phyloP scores from a whole-genome alignment of 2,329 filamentous ascomycete genomes.

The Ambrosiella xylebori region DNA sequence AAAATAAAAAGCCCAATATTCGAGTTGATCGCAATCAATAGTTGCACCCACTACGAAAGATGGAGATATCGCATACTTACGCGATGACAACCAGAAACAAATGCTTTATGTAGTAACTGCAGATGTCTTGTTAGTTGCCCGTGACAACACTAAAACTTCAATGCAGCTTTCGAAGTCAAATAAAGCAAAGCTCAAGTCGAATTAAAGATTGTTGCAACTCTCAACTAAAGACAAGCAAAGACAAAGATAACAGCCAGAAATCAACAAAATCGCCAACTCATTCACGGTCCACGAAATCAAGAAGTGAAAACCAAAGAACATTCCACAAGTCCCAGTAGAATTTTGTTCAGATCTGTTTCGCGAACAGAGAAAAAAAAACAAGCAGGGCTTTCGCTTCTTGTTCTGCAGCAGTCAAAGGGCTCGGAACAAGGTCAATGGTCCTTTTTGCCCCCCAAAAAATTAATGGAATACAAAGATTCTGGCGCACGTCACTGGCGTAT shows the following conservation, averaged over 20 bases:
- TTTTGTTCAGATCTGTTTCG: not conserved
- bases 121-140: not conserved
- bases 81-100: not conserved
- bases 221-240: not conserved
- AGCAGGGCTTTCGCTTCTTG: too few relatives aligned
- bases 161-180: not conserved
- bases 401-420: too few relatives aligned
- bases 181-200: not conserved
- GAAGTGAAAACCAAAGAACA: not conserved
- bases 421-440: too few relatives aligned
- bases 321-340: not conserved
- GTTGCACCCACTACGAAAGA: not conserved
- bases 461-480: too few relatives aligned
- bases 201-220: not conserved
- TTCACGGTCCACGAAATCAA: not conserved
- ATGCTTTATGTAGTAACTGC: not conserved
- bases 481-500: too few relatives aligned
- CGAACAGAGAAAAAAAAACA: too few relatives aligned
- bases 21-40: not conserved
- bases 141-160: not conserved
- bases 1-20: not conserved
- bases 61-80: not conserved
- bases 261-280: not conserved
- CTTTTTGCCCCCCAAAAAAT: too few relatives aligned
- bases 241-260: not conserved